Percentiles rank a stretch among this genome's conserved stretches.
Conservation (phyloP, 768 basidiomycete species). For the Lenzites betulinus region DNA sequence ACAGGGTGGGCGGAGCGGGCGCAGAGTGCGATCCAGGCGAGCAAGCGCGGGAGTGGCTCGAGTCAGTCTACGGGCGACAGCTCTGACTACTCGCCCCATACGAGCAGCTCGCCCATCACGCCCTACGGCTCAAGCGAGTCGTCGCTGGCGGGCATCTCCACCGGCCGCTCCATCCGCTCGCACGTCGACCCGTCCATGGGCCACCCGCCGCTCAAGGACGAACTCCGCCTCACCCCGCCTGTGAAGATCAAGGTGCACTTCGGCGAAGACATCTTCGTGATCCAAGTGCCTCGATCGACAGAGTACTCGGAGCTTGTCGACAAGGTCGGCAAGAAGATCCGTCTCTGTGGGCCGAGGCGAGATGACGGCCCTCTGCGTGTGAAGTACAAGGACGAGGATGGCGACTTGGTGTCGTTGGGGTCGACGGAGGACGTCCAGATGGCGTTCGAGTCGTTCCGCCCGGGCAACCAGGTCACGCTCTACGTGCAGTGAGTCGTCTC, state of each 20-base stretch:
- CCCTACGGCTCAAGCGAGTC: slow-evolving; percentile 91
- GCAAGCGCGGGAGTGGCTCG: slow-evolving; percentile 82
- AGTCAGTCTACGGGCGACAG: slow-evolving; percentile 82
- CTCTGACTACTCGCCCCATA: slow-evolving; percentile 84
- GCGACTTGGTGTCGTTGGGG: slow-evolving; percentile 84
- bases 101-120: slow-evolving; percentile 77
- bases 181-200: slow-evolving; percentile 40
- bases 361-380: slow-evolving; percentile 82
- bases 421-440: slow-evolving; percentile 94
- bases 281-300: slow-evolving; percentile 80
- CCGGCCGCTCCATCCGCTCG: slow-evolving; percentile 52
- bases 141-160: slow-evolving; percentile 59
- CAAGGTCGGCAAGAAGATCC: slow-evolving; percentile 90
- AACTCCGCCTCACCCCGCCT: slow-evolving; percentile 63
- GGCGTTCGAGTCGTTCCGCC: slow-evolving; percentile 84
- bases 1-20: slow-evolving; percentile 52
- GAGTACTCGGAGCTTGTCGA: slow-evolving; percentile 85
- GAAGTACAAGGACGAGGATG: slow-evolving; percentile 91
- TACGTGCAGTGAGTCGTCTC: slow-evolving; percentile 64
- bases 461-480: slow-evolving; percentile 79
- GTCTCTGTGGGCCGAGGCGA: slow-evolving; percentile 80
- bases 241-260: slow-evolving; percentile 95
- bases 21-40: slow-evolving; percentile 42
- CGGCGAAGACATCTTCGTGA: slow-evolving; percentile 93
- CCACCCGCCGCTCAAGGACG: slow-evolving; percentile 89